These are phyloP conservation scores for Fraxinus dipetala DNA, from an alignment of 305 asterid species.

Conservation along the genomic window DNA sequence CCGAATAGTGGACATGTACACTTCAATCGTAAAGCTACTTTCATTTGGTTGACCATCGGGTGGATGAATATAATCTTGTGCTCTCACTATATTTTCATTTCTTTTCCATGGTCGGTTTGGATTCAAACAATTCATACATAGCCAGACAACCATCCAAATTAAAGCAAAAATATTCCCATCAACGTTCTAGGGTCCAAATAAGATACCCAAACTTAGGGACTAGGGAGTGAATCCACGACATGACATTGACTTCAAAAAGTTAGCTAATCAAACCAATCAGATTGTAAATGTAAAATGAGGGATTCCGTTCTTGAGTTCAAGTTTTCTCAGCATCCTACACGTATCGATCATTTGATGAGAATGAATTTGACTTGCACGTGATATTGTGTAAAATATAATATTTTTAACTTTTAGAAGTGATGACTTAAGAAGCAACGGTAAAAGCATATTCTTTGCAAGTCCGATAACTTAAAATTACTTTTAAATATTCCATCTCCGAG, in stretches of 20 bases:
- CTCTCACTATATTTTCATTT: background rate
- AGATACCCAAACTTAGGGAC: background rate
- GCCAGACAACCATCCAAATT: constrained; percentile 17
- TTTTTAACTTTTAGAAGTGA: constrained; percentile 17
- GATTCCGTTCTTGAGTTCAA: background rate
- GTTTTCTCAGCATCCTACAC: background rate
- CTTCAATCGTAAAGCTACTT: constrained; percentile 21
- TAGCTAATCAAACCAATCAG: background rate
- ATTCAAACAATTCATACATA: background rate
- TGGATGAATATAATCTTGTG: background rate
- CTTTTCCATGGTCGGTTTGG: background rate
- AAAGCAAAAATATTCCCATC: constrained; percentile 7
- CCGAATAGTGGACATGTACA: constrained; percentile 33
- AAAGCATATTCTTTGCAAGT: constrained; percentile 64
- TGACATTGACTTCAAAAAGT: background rate
- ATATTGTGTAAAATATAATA: background rate
- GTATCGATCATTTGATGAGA: background rate
- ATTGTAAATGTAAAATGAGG: background rate
- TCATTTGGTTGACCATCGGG: background rate
- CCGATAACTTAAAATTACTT: constrained; percentile 61
- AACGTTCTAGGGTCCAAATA: background rate
- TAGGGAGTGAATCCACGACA: background rate
- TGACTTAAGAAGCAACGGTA: too few species aligned
- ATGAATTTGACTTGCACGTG: background rate
- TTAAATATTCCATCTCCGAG: constrained; percentile 58